Evolutionary conservation across 176 grass and related monocot genomes (phyloP).

Genomic region (sorghum (Sorghum bicolor)): Sorghum_bicolor_NCBIv3 NC_012879.2:53102001-53102500

Average conservation of each 20-base stretch:
- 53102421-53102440: conserved; percentile 66
- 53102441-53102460: conserved; percentile 86
- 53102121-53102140: background rate
- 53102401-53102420: conserved; percentile 66
- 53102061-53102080: background rate
- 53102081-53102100: background rate
- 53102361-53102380: conserved; percentile 6
- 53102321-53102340: background rate
- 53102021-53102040: background rate
- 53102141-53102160: background rate
- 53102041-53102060: background rate
- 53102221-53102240: background rate
- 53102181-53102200: background rate
- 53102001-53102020: background rate
- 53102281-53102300: background rate
- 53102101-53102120: background rate
- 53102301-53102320: background rate
- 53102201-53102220: background rate
- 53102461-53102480: conserved; percentile 76
- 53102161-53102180: background rate
- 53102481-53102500: background rate
- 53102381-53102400: conserved; percentile 49
- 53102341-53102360: background rate
- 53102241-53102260: background rate
- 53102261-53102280: background rate